Evolutionary conservation across 345 rosid species (phyloP), one percentile per base, ranked within the genome.

Genomic region (Draba incana): DNA sequence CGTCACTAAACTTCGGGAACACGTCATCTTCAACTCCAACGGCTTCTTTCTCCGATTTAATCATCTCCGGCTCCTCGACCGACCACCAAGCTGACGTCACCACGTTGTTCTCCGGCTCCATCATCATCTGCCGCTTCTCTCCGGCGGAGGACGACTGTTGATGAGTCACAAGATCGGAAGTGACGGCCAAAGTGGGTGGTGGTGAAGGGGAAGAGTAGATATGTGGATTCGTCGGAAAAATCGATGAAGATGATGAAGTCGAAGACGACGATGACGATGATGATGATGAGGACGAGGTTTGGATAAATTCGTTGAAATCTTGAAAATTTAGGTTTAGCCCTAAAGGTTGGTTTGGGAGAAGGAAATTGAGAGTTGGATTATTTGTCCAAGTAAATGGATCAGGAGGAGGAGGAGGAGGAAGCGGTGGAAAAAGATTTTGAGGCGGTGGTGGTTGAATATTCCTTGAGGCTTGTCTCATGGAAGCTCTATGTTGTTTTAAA

Each of bases 261-360:
- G 92, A 69, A 1, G 94, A 82, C 1, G 85, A 77, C 4, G 85
- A 74, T 2, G 84, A 79, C 8, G 83, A 79, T 59, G 73, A 56
- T 14, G 86, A 69, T 5, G 81, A 81, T 35, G 74, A 77, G 50
- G 88, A 81, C 10, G 81, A 75, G 62, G 93, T 74, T 62, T 82
- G 87, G 63, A 86, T 68, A 47, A 80, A 65, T 74, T 84, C 78
- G 60, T 83, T 83, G 70, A 93, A 88, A 70, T 90, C 96, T 3
- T 84, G 96, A 58, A 93, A 81, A 39, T 90, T 93, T 39, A 93
- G 97, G 81, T 84, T 88, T 56, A 88, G 70, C 55, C 96, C 96
- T 72, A 88, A 79, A 2, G 96, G 73, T 78, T 89, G 90, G 63
- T 80, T 79, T 0, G 90, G 92, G 16, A 89, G 82, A 47, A 84